Percentiles rank a stretch among this genome's conserved stretches.
Evolutionary conservation across 176 grass and related monocot species (phyloP).

Genomic region (Aegilops sharonensis): DNA sequence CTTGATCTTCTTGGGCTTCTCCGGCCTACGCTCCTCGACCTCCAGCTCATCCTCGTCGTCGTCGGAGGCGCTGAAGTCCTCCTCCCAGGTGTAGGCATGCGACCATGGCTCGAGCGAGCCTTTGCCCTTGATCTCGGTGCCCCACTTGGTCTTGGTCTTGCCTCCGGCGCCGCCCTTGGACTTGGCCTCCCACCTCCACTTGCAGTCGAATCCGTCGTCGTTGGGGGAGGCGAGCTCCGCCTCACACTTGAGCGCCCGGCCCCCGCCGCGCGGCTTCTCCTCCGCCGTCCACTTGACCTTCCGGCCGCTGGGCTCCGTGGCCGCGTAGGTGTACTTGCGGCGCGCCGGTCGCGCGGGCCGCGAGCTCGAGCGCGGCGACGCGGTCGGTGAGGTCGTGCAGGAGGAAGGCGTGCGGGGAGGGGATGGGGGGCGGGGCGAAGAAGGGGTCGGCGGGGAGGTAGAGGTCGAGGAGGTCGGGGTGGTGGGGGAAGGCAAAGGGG

Average conservation of each 20-base stretch:
- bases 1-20: no score
- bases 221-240: no score
- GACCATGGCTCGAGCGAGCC: no score
- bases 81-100: no score
- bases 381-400: conserved; percentile 70
- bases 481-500: conserved; percentile 27
- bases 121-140: no score
- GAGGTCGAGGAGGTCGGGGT: conserved; percentile 20
- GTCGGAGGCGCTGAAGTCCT: no score
- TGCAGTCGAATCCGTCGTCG: no score
- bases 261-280: conserved; percentile 46
- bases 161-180: no score
- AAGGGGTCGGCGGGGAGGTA: conserved; percentile 21
- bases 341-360: neutral
- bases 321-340: conserved; percentile 63
- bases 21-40: no score
- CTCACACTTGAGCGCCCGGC: conserved; percentile 50
- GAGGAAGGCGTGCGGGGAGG: conserved; percentile 24
- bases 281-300: conserved; percentile 74
- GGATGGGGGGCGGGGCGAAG: neutral
- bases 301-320: conserved; percentile 38
- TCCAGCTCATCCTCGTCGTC: no score
- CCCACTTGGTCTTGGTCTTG: no score
- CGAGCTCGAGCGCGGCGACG: conserved; percentile 61
- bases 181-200: no score